Base-by-base conservation (phyloP, 495 filamentous ascomycete species). In the Staphylotrichum tortipilum region DNA sequence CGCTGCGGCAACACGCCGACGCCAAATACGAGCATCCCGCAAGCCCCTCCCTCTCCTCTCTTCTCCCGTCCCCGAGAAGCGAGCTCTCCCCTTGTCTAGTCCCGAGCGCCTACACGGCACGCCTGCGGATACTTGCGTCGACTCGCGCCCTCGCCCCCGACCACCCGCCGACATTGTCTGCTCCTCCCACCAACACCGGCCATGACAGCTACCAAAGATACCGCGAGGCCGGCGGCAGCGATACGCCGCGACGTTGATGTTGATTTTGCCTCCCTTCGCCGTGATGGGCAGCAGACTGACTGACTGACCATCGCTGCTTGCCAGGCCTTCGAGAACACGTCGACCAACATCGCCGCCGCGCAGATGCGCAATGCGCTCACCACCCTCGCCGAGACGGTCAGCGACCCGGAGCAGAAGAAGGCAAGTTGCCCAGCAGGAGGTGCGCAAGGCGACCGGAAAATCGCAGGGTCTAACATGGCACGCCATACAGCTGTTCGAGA, bases 361-460 rank as follows among this genome's bases (percentile, higher is more conserved):
- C 92, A 99, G 76, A 99, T 99, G 92, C 87, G 92, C 64, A 99
- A 99, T 77, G 82, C 87, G 45, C 76, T 99, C 61, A 97, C 95
- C 62, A 82, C 84, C 62, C 85, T 99, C 52, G 77, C 86, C 48
- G 91, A 99, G 68, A 86, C 82, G 11, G 89, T 95, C 66, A 81
- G 83, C 59, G 88, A 97, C 56, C 71, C 82, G 18, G 66, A 73
- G 29, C 76, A 88, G 72, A 96, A 91, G 82, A 85, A 94, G 83
- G 83, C 82, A 72, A 50, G 70, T 39, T 37, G 24, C 2, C 18
- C 4, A 29, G 1, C 1, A 24, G 14, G n/a, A 10, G 17, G 17
- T 2, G 12, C 3, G 2, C 28, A n/a, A 11, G 15, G 23, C 11
- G 18, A 2, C 19, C 11, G 6, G 8, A 14, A 29, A n/a, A n/a